Percentiles rank a stretch among this genome's conserved stretches.
phyloP scores from a whole-genome alignment of 129 eudicot species.

The Centella asiatica region DNA sequence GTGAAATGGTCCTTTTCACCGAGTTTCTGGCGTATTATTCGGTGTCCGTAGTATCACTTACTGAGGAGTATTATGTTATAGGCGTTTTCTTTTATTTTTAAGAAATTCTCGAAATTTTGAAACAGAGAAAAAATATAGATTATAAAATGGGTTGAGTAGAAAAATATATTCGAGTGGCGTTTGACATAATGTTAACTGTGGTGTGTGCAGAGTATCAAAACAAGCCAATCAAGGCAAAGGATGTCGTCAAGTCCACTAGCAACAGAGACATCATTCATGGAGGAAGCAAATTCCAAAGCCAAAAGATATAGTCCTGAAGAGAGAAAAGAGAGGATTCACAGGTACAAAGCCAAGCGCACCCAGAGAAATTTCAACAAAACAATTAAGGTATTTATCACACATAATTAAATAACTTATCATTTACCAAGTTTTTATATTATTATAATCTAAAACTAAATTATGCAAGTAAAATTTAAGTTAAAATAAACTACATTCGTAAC shows the following conservation, averaged over 20 bases:
- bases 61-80: too few relatives aligned
- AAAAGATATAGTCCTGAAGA: constrained; percentile 81
- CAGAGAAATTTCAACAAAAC: constrained; percentile 89
- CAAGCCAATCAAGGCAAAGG: constrained; percentile 25
- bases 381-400: constrained; percentile 52
- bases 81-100: too few relatives aligned
- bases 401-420: too few relatives aligned
- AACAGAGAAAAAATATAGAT: too few relatives aligned
- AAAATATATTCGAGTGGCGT: background rate
- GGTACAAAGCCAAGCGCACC: constrained; percentile 77
- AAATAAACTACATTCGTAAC: too few relatives aligned
- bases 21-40: too few relatives aligned
- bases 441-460: too few relatives aligned
- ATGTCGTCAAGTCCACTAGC: constrained; percentile 62
- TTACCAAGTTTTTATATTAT: background rate
- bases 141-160: too few relatives aligned
- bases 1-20: too few relatives aligned
- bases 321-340: constrained; percentile 74
- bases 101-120: too few relatives aligned
- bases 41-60: too few relatives aligned
- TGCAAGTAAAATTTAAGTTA: too few relatives aligned
- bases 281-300: constrained; percentile 68
- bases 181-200: background rate
- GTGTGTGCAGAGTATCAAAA: constrained; percentile 37
- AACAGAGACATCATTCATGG: constrained; percentile 48